These are phyloP conservation scores for Paramarasmius palmivorus DNA, from an alignment of 1,284 basidiomycete genomes.

Conservation along the genomic window DNA sequence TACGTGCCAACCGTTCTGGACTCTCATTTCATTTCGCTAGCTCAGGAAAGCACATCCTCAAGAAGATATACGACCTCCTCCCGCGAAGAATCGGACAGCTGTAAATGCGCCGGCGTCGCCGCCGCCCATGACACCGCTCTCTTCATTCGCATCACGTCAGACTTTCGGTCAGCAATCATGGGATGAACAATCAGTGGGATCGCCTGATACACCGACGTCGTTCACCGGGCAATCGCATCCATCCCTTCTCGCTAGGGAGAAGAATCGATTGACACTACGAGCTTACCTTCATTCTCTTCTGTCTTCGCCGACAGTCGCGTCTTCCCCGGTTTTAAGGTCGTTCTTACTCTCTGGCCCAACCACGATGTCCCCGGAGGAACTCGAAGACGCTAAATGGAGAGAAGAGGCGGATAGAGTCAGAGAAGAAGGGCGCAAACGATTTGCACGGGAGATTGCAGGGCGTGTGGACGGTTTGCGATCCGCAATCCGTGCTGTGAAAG, in stretches of 20 bases:
- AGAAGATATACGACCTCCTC: constrained; percentile 76
- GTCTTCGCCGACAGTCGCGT: constrained; percentile 71
- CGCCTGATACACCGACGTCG: constrained; percentile 15
- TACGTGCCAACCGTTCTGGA: constrained; percentile 8
- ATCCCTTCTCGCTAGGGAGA: constrained; percentile 80
- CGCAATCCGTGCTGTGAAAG: constrained; percentile 87
- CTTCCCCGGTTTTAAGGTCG: constrained; percentile 82
- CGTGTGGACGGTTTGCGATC: constrained; percentile 87
- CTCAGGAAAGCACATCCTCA: constrained; percentile 84
- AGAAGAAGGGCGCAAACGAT: constrained; percentile 85
- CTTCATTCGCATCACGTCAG: constrained; percentile 19
- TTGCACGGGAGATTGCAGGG: constrained; percentile 84
- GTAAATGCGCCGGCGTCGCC: constrained; percentile 47
- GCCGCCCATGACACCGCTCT: constrained; percentile 27
- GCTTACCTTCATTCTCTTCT: constrained; percentile 88
- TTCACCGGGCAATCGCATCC: constrained; percentile 19
- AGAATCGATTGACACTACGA: constrained; percentile 93
- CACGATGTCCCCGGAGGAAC: constrained; percentile 70
- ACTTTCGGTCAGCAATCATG: constrained; percentile 15
- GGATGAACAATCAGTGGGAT: constrained; percentile 14
- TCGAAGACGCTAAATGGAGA: constrained; percentile 75
- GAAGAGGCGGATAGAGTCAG: constrained; percentile 91
- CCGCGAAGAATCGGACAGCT: constrained; percentile 83
- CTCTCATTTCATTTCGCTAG: constrained; percentile 39
- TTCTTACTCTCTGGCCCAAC: constrained; percentile 87